Evolutionary conservation across 495 filamentous ascomycete species (phyloP), one percentile per base, ranked within the genome.

Genomic region (Astrothelium macrocarpum): DNA sequence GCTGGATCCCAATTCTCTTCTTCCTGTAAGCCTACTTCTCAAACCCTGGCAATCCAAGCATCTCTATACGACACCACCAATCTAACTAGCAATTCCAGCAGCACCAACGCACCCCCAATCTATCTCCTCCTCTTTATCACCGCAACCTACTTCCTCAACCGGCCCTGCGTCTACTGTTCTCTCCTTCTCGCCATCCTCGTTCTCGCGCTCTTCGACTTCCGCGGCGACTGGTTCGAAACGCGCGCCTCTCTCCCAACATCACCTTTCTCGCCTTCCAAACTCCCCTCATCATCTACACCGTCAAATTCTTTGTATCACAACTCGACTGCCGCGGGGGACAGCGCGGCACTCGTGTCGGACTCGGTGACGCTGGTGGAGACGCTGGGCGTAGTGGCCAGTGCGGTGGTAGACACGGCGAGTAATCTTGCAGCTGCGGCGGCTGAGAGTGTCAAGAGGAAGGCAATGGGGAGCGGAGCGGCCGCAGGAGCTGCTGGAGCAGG

Each of bases 111-210:
- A 9, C 70, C 75, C 3, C 74, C 74, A n/a, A 63, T 77, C 64
- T 78, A 76, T 67, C 67, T 76, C 67, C 26, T 74, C 66, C 74
- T 78, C 69, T 78, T 78, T 71, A 65, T 78, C 60, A 68, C 71
- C 18, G 73, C 68, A 9, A 73, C 69, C 45, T 77, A 75, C 65
- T 66, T 72, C 65, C 71, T 78, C 58, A 72, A 76, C 64, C 71
- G 75, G 20, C 75, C 76, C 3, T 78, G 76, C 67, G 71, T 78
- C 34, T 78, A 78, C 70, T 78, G 76, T 70, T 72, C 71, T 34
- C 66, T 77, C 59, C 73, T 78, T 46, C 72, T 78, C 49, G 67
- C 70, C 67, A 71, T 77, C 61, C 72, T 78, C 60, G 67, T 76
- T 58, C 61, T 76, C 36, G 66, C 75, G 5, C 70, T 78, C 64